phyloP scores from a whole-genome alignment of 805 yeast species.

The Yarrowia phangngaensis region DNA sequence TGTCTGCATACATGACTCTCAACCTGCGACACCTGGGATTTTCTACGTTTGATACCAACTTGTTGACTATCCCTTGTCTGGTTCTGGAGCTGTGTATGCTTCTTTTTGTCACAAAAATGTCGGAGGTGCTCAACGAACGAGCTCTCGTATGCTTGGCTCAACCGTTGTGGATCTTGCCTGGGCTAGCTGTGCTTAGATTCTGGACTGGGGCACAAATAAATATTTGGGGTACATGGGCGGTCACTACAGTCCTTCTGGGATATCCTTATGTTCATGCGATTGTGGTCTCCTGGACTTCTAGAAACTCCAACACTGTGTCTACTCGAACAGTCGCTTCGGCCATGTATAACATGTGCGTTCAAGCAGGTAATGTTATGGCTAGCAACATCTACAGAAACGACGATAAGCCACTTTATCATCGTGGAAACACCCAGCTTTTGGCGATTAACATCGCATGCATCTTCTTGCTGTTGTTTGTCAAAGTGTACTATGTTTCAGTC shows the following conservation, averaged over 20 bases:
- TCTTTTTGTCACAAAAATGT: constrained; percentile 28
- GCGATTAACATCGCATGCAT: constrained; percentile 33
- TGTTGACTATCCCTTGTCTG: constrained; percentile 44
- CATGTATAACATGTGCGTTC: constrained; percentile 60
- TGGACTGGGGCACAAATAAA: constrained; percentile 33
- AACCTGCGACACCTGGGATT: constrained; percentile 51
- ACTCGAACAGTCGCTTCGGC: constrained; percentile 64
- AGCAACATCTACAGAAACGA: constrained; percentile 54
- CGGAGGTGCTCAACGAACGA: constrained; percentile 29
- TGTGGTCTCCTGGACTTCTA: constrained; percentile 57
- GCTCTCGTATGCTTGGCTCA: constrained; percentile 27
- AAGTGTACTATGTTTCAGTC: constrained; percentile 38
- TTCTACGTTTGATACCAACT: constrained; percentile 50
- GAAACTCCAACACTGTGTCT: constrained; percentile 60
- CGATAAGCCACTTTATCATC: constrained; percentile 57
- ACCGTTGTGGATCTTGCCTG: constrained; percentile 30
- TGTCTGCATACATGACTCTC: constrained; percentile 48
- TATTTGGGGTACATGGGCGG: constrained; percentile 37
- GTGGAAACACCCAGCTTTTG: constrained; percentile 48
- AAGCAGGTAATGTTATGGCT: constrained; percentile 52
- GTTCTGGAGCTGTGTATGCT: constrained; percentile 28
- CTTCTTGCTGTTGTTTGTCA: constrained; percentile 32
- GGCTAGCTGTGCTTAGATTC: constrained; percentile 26
- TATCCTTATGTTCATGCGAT: constrained; percentile 50
- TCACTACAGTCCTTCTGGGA: constrained; percentile 35